Percentiles rank a stretch among this genome's conserved stretches.
Evolutionary conservation across 2,329 filamentous ascomycete genomes (phyloP).

Genomic region (Diaporthe ampelina): DNA sequence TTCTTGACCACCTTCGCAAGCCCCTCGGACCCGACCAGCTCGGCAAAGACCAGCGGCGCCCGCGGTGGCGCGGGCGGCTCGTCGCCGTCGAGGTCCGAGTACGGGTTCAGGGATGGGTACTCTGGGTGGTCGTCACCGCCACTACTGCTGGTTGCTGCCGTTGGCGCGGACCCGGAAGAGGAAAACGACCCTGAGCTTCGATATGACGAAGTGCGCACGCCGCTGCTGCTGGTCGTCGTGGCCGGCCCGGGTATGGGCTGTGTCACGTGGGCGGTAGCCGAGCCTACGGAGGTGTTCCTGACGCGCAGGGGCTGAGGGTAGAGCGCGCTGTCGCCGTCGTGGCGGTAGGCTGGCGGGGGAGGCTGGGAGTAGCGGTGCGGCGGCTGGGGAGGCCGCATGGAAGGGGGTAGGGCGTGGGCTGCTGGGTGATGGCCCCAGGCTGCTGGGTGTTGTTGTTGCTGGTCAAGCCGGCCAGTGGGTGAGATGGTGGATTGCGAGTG

Average conservation of each 20-base stretch:
- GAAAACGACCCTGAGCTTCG: neutral
- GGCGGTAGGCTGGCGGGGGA: neutral
- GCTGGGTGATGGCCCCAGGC: neutral
- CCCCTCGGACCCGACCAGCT: slow-evolving; percentile 32
- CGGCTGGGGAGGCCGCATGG: neutral
- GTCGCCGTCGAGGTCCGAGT: slow-evolving; percentile 39
- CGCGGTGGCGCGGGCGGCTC: slow-evolving; percentile 36
- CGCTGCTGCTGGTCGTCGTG: neutral
- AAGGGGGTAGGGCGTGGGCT: neutral
- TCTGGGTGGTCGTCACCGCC: slow-evolving; percentile 41
- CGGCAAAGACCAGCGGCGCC: slow-evolving; percentile 40
- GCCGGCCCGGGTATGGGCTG: slow-evolving; percentile 1
- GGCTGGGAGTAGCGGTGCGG: slow-evolving; percentile 13
- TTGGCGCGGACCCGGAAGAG: neutral
- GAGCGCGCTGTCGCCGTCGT: neutral
- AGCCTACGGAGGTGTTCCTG: slow-evolving; percentile 25
- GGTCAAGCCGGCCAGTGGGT: neutral
- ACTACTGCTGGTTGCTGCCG: slow-evolving; percentile 13
- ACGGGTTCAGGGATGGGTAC: slow-evolving; percentile 50
- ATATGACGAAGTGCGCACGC: neutral
- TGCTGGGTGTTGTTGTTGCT: neutral
- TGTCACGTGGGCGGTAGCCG: neutral
- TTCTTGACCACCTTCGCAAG: neutral
- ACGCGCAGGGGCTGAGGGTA: slow-evolving; percentile 38
- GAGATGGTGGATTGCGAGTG: slow-evolving; percentile 1